Evolutionary conservation across 2,329 filamentous ascomycete genomes (phyloP), one percentile per base, ranked within the genome.

Genomic region (Exophiala lecanii-corni): DNA sequence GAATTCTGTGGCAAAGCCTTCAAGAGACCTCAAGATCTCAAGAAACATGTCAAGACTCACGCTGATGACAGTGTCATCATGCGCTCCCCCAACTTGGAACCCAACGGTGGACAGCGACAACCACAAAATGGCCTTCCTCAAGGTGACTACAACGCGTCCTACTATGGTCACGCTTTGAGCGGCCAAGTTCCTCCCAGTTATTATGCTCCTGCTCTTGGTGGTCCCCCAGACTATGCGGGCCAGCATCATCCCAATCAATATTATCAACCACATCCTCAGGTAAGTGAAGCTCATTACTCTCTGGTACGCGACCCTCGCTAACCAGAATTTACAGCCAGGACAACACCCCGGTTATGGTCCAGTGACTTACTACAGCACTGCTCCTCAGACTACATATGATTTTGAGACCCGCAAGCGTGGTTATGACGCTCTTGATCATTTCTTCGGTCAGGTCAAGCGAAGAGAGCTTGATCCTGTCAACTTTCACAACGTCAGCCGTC

Each of bases 41-140:
- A 98, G 81, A 98, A 98, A 74, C 92, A 98, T 65, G 89, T 97
- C 68, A 98, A 97, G 81, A 97, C 91, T 3, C 91, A 97, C 63
- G 91, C 91, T 57, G 91, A 97, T 61, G 91, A 96, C 68, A 94
- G 89, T 31, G 87, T 94, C 30, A 72, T 79, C 50, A 72, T 79
- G 49, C 74, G 78, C 56, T 82, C 79, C 33, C 79, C 79, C 3
- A 51, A 51, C 36, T 16, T 51, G 12, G 78, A 81, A 57, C 76
- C 79, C 18, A 74, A 73, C 56, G 59, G 63, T 39, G 59, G 63
- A 31, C 58, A 68, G 50, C 64, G 67, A 41, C 63, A 66, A 39
- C 26, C 37, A 16, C 53, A 50, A 20, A 50, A 50, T 26, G 53
- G 53, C 33, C 45, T 56, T 41, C 47, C 49, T 37, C 50, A 53